phyloP scores from a whole-genome alignment of 768 basidiomycete species.

The Trametes meyenii region DNA sequence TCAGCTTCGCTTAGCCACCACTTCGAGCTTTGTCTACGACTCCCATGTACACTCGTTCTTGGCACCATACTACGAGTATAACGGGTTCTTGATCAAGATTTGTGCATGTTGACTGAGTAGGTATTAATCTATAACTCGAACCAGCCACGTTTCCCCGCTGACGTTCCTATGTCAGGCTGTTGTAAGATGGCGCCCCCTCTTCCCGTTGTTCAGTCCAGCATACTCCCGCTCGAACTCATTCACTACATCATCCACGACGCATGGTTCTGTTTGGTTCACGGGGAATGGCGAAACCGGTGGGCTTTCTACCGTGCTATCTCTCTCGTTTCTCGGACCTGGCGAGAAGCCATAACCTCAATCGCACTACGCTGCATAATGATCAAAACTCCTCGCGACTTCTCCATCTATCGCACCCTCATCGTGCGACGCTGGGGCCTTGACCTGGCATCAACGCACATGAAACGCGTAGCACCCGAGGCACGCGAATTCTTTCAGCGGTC shows the following conservation, averaged over 20 bases:
- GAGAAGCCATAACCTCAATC: slow-evolving; percentile 2
- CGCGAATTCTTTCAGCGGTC: slow-evolving; percentile 8
- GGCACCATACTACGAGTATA: too few species aligned
- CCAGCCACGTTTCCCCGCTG: too few species aligned
- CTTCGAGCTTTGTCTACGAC: too few species aligned
- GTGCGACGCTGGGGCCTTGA: slow-evolving; percentile 12
- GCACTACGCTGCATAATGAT: slow-evolving; percentile 14
- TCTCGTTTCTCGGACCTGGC: slow-evolving; percentile 5
- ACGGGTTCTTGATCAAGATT: too few species aligned
- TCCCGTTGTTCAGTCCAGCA: background rate
- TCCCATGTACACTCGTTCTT: too few species aligned
- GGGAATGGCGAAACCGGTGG: slow-evolving; percentile 13
- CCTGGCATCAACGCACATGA: background rate
- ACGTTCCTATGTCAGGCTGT: too few species aligned
- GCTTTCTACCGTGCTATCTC: slow-evolving; percentile 5
- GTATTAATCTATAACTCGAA: too few species aligned
- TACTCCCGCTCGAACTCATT: slow-evolving; percentile 10
- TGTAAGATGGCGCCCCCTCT: slow-evolving; percentile 6
- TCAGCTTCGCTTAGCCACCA: too few species aligned
- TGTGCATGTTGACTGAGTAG: too few species aligned
- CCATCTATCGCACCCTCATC: slow-evolving; percentile 2
- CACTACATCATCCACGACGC: slow-evolving; percentile 7
- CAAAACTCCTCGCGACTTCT: slow-evolving; percentile 8
- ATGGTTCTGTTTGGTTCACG: slow-evolving; percentile 5
- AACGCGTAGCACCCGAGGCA: slow-evolving; percentile 8